A percentile compares a stretch with the other conserved stretches of the same genome.
These are phyloP conservation scores for Metarhizium robertsii DNA, from an alignment of 2,329 filamentous ascomycete genomes.

Conservation along the genomic window DNA sequence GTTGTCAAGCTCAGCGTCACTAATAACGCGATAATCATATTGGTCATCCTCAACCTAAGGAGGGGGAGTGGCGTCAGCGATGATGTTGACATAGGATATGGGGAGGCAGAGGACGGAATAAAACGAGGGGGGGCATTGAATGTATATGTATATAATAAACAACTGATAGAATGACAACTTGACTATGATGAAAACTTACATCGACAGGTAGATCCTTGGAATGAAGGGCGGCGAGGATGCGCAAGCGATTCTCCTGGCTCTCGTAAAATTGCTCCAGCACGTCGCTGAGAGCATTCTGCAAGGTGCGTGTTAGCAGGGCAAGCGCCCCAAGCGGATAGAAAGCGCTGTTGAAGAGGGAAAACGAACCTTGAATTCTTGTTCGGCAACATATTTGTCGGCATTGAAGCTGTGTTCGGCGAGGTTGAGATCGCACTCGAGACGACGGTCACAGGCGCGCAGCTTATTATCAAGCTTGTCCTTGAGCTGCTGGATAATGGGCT, in stretches of 20 bases:
- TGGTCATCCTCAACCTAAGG: conserved; percentile 31
- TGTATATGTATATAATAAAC: conserved; percentile 1
- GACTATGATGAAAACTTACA: conserved; percentile 28
- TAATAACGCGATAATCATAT: conserved; percentile 35
- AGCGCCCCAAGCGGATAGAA: neutral
- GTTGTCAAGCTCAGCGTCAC: conserved; percentile 31
- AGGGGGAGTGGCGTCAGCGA: conserved; percentile 6
- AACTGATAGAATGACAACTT: neutral
- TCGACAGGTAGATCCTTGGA: conserved; percentile 36
- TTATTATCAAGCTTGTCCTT: conserved; percentile 21
- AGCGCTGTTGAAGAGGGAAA: neutral
- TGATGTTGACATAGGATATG: neutral
- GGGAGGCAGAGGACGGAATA: neutral
- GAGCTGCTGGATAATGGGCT: conserved; percentile 41
- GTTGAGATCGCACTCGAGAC: conserved; percentile 23
- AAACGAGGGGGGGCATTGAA: neutral
- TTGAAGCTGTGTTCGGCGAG: conserved; percentile 29
- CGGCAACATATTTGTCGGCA: conserved; percentile 22
- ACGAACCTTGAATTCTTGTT: conserved; percentile 30
- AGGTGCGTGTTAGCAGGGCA: neutral
- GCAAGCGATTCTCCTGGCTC: conserved; percentile 34
- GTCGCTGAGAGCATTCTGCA: conserved; percentile 29
- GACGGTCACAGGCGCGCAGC: conserved; percentile 20
- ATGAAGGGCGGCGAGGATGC: conserved; percentile 34
- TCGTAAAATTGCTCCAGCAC: conserved; percentile 33